A percentile compares a stretch with the other conserved stretches of the same genome.
phyloP scores from a whole-genome alignment of 257 asterid genomes.

The Penstemon davidsonii region DNA sequence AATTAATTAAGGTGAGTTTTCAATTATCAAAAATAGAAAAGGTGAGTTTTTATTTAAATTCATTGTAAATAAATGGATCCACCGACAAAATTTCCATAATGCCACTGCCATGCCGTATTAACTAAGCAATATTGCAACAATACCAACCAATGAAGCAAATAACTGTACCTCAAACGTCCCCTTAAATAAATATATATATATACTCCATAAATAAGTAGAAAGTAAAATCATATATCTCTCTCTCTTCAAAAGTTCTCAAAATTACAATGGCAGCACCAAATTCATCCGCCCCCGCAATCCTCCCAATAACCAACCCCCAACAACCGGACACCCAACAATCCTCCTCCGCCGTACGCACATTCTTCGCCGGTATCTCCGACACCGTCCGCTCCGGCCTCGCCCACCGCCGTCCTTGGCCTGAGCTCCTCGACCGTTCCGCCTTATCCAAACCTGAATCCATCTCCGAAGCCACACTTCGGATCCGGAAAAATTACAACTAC shows the following conservation, averaged over 20 bases:
- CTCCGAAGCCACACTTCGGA: constrained; percentile 56
- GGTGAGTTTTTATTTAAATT: no score
- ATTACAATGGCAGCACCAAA: constrained; percentile 36
- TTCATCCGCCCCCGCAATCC: constrained; percentile 45
- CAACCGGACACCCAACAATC: constrained; percentile 25
- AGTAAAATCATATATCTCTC: not conserved
- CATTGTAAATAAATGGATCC: constrained; percentile 7
- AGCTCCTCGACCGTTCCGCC: constrained; percentile 59
- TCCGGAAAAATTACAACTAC: constrained; percentile 61
- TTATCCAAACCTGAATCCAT: constrained; percentile 60
- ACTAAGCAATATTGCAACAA: not conserved
- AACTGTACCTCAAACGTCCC: no score
- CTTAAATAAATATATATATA: no score
- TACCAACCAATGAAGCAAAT: no score
- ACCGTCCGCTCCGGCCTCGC: constrained; percentile 53
- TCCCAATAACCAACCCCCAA: constrained; percentile 46
- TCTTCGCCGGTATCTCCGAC: constrained; percentile 40
- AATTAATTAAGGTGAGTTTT: no score
- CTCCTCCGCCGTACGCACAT: constrained; percentile 48
- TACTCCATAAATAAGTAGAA: not conserved
- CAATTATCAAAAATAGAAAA: no score
- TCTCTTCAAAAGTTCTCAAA: not conserved
- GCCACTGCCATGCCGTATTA: not conserved
- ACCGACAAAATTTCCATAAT: not conserved
- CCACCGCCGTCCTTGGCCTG: constrained; percentile 66